A percentile compares a stretch with the other conserved stretches of the same genome.
phyloP scores from a whole-genome alignment of 208 protist genomes.

The Vickermania spadyakhi region DNA sequence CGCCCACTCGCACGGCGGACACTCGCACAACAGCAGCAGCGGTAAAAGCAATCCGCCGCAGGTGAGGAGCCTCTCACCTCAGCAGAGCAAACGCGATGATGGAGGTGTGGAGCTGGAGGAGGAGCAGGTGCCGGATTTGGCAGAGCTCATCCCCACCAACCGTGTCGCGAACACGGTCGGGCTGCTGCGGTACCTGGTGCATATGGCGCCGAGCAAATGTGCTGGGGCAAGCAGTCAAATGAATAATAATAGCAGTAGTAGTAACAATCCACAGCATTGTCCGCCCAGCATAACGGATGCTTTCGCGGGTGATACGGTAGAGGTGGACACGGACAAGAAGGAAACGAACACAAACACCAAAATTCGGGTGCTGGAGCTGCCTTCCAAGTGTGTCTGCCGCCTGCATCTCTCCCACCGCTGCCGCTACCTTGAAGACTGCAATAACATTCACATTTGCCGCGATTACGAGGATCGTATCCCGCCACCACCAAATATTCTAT shows the following conservation, averaged over 20 bases:
- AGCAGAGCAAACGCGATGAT: neutral
- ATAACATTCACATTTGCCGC: conserved; percentile 89
- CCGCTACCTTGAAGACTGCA: conserved; percentile 87
- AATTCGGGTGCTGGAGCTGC: conserved; percentile 49
- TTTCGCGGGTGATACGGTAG: conserved; percentile 1
- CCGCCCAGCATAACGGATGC: neutral
- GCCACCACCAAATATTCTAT: conserved; percentile 56
- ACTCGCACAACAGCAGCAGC: conserved; percentile 25
- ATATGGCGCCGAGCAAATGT: conserved; percentile 18
- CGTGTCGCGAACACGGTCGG: conserved; percentile 77
- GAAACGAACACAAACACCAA: conserved; percentile 9
- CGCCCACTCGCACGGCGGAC: conserved; percentile 13
- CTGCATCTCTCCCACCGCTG: conserved; percentile 82
- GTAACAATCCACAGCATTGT: neutral
- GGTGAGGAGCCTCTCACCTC: neutral
- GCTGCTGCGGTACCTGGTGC: conserved; percentile 71
- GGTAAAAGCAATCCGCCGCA: neutral
- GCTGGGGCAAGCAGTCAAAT: neutral
- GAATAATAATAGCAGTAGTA: neutral
- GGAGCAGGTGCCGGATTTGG: conserved; percentile 2
- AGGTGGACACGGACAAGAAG: neutral
- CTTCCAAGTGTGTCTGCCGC: conserved; percentile 78
- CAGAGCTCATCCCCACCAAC: conserved; percentile 54
- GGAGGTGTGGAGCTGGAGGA: neutral
- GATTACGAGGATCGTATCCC: conserved; percentile 71